Base-by-base conservation (phyloP, 108 stramenopile genomes). In the Nitzschia sp. region DNA sequence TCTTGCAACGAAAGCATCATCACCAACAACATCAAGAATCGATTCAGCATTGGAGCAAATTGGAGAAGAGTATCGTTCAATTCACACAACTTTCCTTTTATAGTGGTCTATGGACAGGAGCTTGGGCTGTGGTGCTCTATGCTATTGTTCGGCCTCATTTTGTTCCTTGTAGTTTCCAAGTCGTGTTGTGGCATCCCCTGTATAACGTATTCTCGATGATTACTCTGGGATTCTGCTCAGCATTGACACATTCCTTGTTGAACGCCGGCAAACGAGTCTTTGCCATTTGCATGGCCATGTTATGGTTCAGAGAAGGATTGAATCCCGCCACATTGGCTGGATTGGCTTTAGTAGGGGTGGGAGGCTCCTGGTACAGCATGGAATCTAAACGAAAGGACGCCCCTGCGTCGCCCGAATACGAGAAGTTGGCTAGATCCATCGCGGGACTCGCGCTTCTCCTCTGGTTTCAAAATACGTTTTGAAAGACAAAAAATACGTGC, bases 131-230 rank as follows among this genome's bases (percentile, higher is more conserved):
- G 2, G 3, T 72, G 6, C 48, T 69, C 2, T 59, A 45, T 46
- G 22, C 23, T 8, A 16, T 74, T 28, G 23, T 74, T 17, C 8
- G 15, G 11, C 35, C 41, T 13, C 15, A 36, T 32, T 17, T 45
- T 45, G 45, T 46, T 25, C 55, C 63, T 22, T 28, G 5, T 17
- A 35, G n/a, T 9, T 29, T 72, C 16, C 41, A 35, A 58, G 16
- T 56, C 25, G 41, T 74, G 2, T 36, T 80, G 0, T 85, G 61
- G 45, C 85, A 85, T 52, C 64, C 71, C n/a, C 41, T 85, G 16
- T 85, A 85, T 76, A 85, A 85, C 48, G 38, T 81, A 6, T 29
- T 56, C 16, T 85, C 85, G 41, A 78, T 85, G 28, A 77, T 72
- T 6, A 71, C 76, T 0, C 60, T 85, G 17, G 53, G 64, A 11